These are phyloP conservation scores for Lipomyces chichibuensis DNA, from an alignment of 805 yeast species.

Conservation along the genomic window DNA sequence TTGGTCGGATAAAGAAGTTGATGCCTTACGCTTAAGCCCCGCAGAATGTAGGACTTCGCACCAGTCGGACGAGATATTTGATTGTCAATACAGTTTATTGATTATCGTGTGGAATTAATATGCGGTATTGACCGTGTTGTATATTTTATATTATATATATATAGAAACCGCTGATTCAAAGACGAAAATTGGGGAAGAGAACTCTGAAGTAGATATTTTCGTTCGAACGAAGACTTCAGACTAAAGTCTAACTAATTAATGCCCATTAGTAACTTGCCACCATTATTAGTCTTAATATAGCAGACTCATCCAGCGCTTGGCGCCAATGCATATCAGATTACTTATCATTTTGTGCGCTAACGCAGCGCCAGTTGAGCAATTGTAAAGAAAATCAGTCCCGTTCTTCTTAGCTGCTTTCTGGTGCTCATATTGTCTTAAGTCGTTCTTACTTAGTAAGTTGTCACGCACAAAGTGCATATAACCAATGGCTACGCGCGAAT, in stretches of 20 bases:
- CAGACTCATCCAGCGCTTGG: too few species aligned
- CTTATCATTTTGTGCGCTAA: too few species aligned
- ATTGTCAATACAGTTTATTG: neutral
- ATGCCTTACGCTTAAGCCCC: conserved; percentile 23
- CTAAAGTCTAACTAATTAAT: too few species aligned
- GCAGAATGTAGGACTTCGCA: neutral
- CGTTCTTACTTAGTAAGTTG: too few species aligned
- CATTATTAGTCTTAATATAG: too few species aligned
- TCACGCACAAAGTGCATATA: neutral
- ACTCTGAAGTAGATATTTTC: neutral
- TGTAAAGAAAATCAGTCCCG: too few species aligned
- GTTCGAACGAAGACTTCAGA: neutral
- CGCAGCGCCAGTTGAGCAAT: too few species aligned
- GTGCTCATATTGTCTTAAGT: too few species aligned
- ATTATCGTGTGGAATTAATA: neutral
- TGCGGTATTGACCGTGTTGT: neutral
- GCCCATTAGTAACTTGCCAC: too few species aligned
- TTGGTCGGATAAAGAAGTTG: conserved; percentile 18
- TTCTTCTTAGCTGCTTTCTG: too few species aligned
- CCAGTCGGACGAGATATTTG: neutral
- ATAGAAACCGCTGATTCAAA: neutral
- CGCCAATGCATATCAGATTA: too few species aligned
- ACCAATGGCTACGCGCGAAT: neutral
- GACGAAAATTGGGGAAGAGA: neutral
- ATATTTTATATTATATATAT: too few species aligned